These are phyloP conservation scores for Hypomyces rosellus DNA, from an alignment of 2,329 filamentous ascomycete species.

Conservation along the genomic window DNA sequence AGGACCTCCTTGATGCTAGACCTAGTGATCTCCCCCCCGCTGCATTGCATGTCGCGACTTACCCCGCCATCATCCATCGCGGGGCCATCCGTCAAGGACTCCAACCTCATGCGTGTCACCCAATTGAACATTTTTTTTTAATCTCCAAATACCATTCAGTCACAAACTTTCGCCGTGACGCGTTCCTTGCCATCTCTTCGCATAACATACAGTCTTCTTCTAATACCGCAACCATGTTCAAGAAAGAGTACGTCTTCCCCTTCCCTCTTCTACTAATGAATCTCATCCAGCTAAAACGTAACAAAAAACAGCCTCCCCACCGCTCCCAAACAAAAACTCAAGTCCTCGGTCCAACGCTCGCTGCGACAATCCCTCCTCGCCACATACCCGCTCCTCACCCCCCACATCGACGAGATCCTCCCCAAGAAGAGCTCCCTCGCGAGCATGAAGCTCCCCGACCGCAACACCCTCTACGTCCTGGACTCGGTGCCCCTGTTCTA, in stretches of 20 bases:
- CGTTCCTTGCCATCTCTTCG: slow-evolving; percentile 9
- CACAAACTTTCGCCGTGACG: neutral
- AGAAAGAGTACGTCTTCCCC: slow-evolving; percentile 67
- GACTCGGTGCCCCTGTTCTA: slow-evolving; percentile 78
- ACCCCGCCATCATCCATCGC: slow-evolving; percentile 20
- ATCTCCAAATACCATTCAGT: neutral
- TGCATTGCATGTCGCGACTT: slow-evolving; percentile 15
- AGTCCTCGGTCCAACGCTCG: slow-evolving; percentile 86
- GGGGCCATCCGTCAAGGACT: slow-evolving; percentile 5
- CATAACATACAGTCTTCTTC: neutral
- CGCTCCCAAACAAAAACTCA: slow-evolving; percentile 89
- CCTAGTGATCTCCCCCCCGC: neutral
- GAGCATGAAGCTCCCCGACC: slow-evolving; percentile 88
- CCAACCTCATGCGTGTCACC: neutral
- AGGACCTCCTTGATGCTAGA: neutral
- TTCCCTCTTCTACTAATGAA: neutral
- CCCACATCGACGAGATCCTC: slow-evolving; percentile 87
- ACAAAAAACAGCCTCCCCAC: slow-evolving; percentile 55
- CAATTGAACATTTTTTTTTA: no score
- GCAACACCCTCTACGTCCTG: slow-evolving; percentile 81
- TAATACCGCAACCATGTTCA: slow-evolving; percentile 63
- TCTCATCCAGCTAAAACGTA: neutral
- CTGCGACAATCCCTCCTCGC: slow-evolving; percentile 77
- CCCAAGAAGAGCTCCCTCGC: slow-evolving; percentile 91
- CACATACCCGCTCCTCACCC: slow-evolving; percentile 78